A percentile compares a stretch with the other conserved stretches of the same genome.
These are phyloP conservation scores for Blastomyces emzantsi DNA, from an alignment of 2,329 filamentous ascomycete genomes.

Conservation along the genomic window DNA sequence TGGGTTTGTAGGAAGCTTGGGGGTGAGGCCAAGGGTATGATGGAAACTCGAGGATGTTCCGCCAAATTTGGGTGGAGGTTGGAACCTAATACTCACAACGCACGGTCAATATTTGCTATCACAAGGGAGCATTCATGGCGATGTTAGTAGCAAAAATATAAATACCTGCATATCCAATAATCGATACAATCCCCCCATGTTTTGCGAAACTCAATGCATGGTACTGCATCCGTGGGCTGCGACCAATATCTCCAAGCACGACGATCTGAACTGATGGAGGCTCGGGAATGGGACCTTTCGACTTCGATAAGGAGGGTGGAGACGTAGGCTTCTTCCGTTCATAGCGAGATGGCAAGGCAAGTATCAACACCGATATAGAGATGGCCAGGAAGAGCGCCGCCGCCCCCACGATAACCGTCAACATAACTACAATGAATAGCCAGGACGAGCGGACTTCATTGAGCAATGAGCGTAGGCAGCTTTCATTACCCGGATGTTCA, in stretches of 20 bases:
- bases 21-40: conserved; percentile 60
- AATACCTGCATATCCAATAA: conserved; percentile 79
- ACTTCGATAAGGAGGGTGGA: not conserved
- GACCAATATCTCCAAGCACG: conserved; percentile 88
- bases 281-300: not conserved
- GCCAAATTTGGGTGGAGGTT: conserved; percentile 69
- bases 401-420: not conserved
- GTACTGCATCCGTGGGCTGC: conserved; percentile 97
- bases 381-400: not conserved
- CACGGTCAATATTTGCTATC: not conserved
- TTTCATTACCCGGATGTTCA: not conserved
- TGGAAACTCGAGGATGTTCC: conserved; percentile 57
- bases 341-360: conserved; percentile 1
- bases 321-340: not conserved
- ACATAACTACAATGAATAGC: not conserved
- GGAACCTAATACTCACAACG: conserved; percentile 51
- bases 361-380: not conserved
- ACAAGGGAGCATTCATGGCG: not conserved
- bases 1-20: conserved; percentile 58
- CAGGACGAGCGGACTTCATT: not conserved
- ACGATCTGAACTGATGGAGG: conserved; percentile 48
- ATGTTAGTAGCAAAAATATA: not conserved
- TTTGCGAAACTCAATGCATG: conserved; percentile 88
- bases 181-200: conserved; percentile 67
- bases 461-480: not conserved